phyloP scores from a whole-genome alignment of 1,284 basidiomycete species.

The Marasmius oreades region DNA sequence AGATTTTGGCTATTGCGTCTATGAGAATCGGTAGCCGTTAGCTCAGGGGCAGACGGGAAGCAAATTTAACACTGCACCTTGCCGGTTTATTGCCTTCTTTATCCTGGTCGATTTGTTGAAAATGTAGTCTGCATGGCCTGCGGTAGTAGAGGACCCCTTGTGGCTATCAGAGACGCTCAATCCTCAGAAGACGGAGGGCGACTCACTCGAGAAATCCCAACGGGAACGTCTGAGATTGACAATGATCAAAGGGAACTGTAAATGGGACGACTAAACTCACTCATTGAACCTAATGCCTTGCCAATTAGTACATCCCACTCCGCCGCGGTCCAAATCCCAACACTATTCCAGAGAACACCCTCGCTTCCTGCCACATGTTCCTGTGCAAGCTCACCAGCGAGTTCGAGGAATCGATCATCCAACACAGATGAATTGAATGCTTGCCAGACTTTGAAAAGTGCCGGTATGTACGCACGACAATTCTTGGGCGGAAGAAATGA shows the following conservation, averaged over 20 bases:
- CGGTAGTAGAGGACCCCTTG: constrained; percentile 62
- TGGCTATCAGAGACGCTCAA: constrained; percentile 8
- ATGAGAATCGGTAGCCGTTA: constrained; percentile 9
- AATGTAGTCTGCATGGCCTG: constrained; percentile 64
- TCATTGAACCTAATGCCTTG: constrained; percentile 86
- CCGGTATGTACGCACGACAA: constrained; percentile 66
- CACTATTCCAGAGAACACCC: constrained; percentile 65
- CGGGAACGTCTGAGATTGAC: constrained; percentile 57
- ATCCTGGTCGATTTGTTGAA: constrained; percentile 69
- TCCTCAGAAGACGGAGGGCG: not conserved
- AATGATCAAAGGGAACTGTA: constrained; percentile 2
- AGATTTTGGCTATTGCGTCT: constrained; percentile 83
- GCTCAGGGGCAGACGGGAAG: constrained; percentile 2
- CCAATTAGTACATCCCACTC: constrained; percentile 87
- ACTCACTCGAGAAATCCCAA: constrained; percentile 61
- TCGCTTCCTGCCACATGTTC: constrained; percentile 64
- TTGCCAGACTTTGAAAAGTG: constrained; percentile 82
- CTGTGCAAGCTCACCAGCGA: constrained; percentile 74
- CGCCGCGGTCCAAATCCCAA: constrained; percentile 85
- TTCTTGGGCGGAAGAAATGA: constrained; percentile 75
- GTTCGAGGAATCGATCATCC: constrained; percentile 84
- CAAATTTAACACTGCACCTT: constrained; percentile 43
- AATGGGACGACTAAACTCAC: constrained; percentile 43
- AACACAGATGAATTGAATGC: constrained; percentile 78
- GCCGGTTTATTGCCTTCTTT: constrained; percentile 73